Percentiles rank a stretch among this genome's conserved stretches.
Evolutionary conservation across 352 stramenopile species (phyloP).

Genomic region (Saprolegnia diclina): DNA sequence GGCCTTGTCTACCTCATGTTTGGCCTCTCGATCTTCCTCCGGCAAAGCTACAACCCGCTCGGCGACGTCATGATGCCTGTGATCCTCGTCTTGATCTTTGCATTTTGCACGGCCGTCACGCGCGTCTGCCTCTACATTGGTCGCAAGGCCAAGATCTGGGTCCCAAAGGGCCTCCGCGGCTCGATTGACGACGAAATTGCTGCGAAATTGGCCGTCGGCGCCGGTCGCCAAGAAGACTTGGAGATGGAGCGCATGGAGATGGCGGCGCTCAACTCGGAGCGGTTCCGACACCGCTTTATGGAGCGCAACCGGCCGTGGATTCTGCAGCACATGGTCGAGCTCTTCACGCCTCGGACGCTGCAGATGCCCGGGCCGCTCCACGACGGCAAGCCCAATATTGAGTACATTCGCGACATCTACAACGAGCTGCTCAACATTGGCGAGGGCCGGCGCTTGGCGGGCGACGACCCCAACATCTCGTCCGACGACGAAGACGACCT

Average conservation of each 20-base stretch:
- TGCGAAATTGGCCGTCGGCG: conserved; percentile 90
- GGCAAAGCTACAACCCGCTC: conserved; percentile 91
- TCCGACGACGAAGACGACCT: conserved; percentile 90
- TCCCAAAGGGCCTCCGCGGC: conserved; percentile 86
- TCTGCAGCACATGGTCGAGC: conserved; percentile 92
- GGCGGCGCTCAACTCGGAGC: conserved; percentile 94
- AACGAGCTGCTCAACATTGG: conserved; percentile 92
- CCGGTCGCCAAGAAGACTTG: conserved; percentile 90
- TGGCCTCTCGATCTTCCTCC: conserved; percentile 90
- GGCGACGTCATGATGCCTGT: conserved; percentile 87
- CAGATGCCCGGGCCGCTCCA: conserved; percentile 37
- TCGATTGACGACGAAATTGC: conserved; percentile 95
- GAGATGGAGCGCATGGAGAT: conserved; percentile 94
- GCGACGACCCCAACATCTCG: conserved; percentile 90
- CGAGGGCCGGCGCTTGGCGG: conserved; percentile 77
- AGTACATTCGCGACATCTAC: conserved; percentile 96
- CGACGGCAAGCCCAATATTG: conserved; percentile 82
- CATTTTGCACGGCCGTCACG: conserved; percentile 65
- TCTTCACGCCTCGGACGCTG: conserved; percentile 92
- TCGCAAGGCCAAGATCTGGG: conserved; percentile 87
- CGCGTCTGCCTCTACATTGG: conserved; percentile 55
- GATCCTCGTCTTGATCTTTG: conserved; percentile 81
- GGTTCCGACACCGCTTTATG: conserved; percentile 95
- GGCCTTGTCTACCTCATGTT: conserved; percentile 91
- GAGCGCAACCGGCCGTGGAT: conserved; percentile 97